Evolutionary conservation across 1,139 yeast species (phyloP), one percentile per base, ranked within the genome.

Genomic region (Magnusiomyces magnusii): DNA sequence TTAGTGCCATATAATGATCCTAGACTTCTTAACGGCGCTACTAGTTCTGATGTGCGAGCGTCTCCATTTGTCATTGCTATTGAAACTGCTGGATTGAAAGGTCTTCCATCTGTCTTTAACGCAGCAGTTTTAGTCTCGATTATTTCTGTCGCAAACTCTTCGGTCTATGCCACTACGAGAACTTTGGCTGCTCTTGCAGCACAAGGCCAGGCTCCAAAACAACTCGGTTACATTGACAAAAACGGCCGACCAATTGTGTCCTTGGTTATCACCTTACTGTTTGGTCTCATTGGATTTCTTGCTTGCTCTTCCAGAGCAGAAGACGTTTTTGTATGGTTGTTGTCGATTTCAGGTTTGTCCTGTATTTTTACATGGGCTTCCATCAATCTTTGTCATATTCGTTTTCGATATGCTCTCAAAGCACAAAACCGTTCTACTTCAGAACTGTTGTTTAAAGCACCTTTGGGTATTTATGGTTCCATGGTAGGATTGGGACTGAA

Each of bases 351-450:
- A 24, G 93, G 93, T 59, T 80, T 87, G 65, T 84, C 92, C 56
- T 84, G 93, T 1, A 75, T 87, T 58, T 86, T 86, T 71, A 85
- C 91, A 5, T 87, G 92, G 91, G 81, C 81, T 49, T 82, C 89
- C 23, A 86, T 88, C 66, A 82, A 84, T 69, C 69, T 85, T 59
- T 83, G 88, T 64, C 91, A 84, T 66, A 75, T 87, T 61, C 80
- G 95, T 82, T 73, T 78, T 76, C 66, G 87, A n/a, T 34, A 31
- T 7, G 61, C 95, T 1, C 78, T 90, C 76, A 71, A 72, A 36
- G 80, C 70, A 17, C 87, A 86, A 75, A 89, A 88, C 62, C 81
- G 86, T 74, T 75, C 78, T 47, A 73, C 83, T 24, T 78, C 78
- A 58, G 95, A 87, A 71, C 76, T 90, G 61, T 84, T 90, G 1